A percentile compares a stretch with the other conserved stretches of the same genome.
These are phyloP conservation scores for Phytophthora sojae DNA, from an alignment of 352 stramenopile genomes.

Conservation along the genomic window DNA sequence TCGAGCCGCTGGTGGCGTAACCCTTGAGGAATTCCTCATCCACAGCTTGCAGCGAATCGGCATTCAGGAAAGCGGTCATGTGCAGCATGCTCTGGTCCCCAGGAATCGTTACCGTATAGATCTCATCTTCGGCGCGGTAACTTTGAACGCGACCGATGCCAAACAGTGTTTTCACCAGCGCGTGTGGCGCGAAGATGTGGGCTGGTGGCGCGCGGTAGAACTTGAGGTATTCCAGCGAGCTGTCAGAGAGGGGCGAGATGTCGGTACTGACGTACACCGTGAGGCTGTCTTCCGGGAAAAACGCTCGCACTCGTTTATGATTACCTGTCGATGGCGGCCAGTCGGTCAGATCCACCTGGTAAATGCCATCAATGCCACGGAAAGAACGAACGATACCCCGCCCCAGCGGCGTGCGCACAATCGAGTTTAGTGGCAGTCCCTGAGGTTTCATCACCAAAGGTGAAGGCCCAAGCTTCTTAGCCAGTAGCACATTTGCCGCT, in stretches of 20 bases:
- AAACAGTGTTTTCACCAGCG: conserved; percentile 80
- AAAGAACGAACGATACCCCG: conserved; percentile 77
- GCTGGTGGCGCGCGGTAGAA: conserved; percentile 53
- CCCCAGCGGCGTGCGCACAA: conserved; percentile 74
- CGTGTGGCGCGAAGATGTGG: conserved; percentile 56
- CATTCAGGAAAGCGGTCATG: conserved; percentile 55
- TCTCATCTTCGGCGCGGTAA: conserved; percentile 75
- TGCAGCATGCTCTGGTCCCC: conserved; percentile 48
- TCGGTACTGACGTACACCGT: conserved; percentile 48
- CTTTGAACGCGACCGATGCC: conserved; percentile 68
- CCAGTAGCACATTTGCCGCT: conserved; percentile 72
- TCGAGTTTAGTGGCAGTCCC: conserved; percentile 58
- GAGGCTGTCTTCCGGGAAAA: conserved; percentile 67
- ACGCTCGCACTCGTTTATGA: conserved; percentile 60
- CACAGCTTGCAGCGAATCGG: conserved; percentile 55
- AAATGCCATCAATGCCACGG: conserved; percentile 78
- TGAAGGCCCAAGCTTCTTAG: conserved; percentile 38
- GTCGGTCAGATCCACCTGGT: conserved; percentile 80
- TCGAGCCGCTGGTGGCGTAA: conserved; percentile 27
- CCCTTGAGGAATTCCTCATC: conserved; percentile 44
- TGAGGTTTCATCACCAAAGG: conserved; percentile 68
- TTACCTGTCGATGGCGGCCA: conserved; percentile 45
- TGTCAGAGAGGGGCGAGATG: conserved; percentile 45
- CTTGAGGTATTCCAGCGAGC: conserved; percentile 65
- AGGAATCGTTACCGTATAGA: conserved; percentile 71